phyloP scores from a whole-genome alignment of 805 yeast genomes.

The Cyberlindnera euphorbiiphila region DNA sequence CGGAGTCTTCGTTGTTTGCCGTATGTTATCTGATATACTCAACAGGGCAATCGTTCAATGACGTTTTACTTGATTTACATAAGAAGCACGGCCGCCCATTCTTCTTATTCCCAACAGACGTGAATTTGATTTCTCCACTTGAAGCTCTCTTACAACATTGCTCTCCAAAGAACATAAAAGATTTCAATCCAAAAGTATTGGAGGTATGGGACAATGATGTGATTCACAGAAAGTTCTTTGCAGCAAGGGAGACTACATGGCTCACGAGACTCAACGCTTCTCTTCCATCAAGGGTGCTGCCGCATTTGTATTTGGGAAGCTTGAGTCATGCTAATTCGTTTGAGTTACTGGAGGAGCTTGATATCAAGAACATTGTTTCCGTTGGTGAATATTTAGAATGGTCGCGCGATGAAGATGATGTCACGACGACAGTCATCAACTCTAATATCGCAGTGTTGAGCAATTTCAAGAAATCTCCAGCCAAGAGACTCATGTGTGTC shows the following conservation, averaged over 20 bases:
- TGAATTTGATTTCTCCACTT: constrained; percentile 57
- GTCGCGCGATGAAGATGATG: constrained; percentile 35
- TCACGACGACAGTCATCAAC: constrained; percentile 18
- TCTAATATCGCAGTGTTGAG: constrained; percentile 19
- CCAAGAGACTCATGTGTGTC: constrained; percentile 46
- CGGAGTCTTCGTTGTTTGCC: constrained; percentile 78
- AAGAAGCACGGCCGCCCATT: constrained; percentile 67
- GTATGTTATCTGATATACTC: constrained; percentile 70
- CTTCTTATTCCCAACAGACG: constrained; percentile 77
- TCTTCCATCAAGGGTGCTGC: constrained; percentile 77
- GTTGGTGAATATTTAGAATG: constrained; percentile 82
- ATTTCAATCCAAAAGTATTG: constrained; percentile 14
- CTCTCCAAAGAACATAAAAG: constrained; percentile 43
- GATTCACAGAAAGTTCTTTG: constrained; percentile 33
- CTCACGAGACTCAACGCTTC: constrained; percentile 48
- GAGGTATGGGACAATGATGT: constrained; percentile 26
- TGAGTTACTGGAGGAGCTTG: constrained; percentile 56
- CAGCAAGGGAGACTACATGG: constrained; percentile 27
- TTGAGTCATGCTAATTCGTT: constrained; percentile 75
- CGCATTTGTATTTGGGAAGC: constrained; percentile 83
- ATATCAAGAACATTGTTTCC: constrained; percentile 70
- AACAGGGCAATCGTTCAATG: constrained; percentile 54
- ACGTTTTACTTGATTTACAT: constrained; percentile 66
- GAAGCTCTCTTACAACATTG: constrained; percentile 56
- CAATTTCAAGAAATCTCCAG: constrained; percentile 19